Evolutionary conservation across 2,329 filamentous ascomycete species (phyloP).

Genomic region (Fusarium sp.): DNA sequence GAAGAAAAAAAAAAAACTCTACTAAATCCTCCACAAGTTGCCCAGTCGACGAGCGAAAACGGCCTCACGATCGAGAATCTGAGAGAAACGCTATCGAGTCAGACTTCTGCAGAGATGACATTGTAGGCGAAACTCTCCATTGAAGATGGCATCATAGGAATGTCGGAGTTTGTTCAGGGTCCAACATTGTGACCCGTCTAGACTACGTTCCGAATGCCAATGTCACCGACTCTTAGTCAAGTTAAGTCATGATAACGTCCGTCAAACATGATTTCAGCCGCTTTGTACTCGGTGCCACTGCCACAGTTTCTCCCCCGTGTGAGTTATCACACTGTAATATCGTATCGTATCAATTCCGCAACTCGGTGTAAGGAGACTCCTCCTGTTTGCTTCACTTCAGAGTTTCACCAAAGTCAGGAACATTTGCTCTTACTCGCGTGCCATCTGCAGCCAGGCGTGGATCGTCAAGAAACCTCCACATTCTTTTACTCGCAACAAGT

Average conservation of each 20-base stretch:
- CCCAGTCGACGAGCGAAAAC: constrained; percentile 23
- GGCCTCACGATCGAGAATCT: not conserved
- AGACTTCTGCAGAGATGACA: not conserved
- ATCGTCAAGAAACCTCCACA: constrained; percentile 26
- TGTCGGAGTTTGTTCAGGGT: constrained; percentile 9
- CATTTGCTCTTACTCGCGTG: constrained; percentile 11
- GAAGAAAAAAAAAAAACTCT: not conserved
- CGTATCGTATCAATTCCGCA: constrained; percentile 1
- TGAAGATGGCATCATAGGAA: constrained; percentile 24
- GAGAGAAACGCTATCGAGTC: constrained; percentile 11
- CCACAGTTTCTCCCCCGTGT: constrained; percentile 17
- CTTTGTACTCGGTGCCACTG: constrained; percentile 35
- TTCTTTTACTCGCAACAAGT: constrained; percentile 18
- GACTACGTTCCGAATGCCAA: not conserved
- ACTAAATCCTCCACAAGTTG: constrained; percentile 23
- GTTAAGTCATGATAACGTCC: constrained; percentile 24
- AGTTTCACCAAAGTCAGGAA: constrained; percentile 21
- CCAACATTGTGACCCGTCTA: constrained; percentile 6
- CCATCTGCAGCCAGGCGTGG: constrained; percentile 12
- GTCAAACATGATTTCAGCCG: constrained; percentile 45
- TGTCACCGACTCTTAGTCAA: constrained; percentile 16
- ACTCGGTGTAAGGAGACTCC: not conserved
- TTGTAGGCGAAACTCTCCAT: not conserved
- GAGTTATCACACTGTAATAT: constrained; percentile 5
- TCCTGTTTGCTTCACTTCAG: constrained; percentile 1